Percentiles rank a stretch among this genome's conserved stretches.
phyloP scores from a whole-genome alignment of 768 basidiomycete species.

The Kwoniella shandongensis region DNA sequence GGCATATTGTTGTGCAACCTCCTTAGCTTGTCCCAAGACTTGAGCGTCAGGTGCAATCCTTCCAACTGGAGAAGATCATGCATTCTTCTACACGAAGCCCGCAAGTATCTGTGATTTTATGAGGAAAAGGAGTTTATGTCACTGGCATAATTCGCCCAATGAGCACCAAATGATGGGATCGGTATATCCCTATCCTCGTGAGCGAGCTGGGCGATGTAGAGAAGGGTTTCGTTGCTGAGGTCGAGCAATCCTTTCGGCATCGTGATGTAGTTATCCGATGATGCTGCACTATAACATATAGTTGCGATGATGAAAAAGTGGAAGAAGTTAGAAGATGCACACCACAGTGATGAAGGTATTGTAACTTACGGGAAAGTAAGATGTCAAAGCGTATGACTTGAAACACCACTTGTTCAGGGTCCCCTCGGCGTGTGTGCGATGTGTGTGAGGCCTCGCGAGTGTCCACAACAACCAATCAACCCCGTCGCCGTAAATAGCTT shows the following conservation, averaged over 20 bases:
- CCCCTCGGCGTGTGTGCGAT: too few relatives aligned
- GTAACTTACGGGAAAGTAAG: too few relatives aligned
- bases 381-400: too few relatives aligned
- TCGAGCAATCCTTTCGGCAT: background rate
- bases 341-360: too few relatives aligned
- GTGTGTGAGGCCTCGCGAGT: too few relatives aligned
- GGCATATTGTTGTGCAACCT: background rate
- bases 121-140: background rate
- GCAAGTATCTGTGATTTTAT: background rate
- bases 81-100: background rate
- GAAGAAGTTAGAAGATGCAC: too few relatives aligned
- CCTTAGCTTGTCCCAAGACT: background rate
- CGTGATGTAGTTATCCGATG: background rate
- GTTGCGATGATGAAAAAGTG: too few relatives aligned
- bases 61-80: background rate
- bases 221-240: constrained; percentile 3
- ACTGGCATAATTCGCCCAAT: background rate
- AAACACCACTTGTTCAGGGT: too few relatives aligned
- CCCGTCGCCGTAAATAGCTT: too few relatives aligned
- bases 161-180: constrained; percentile 1
- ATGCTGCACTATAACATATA: too few relatives aligned
- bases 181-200: background rate
- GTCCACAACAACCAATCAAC: too few relatives aligned
- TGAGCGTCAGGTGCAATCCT: background rate
- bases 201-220: background rate